A percentile compares a stretch with the other conserved stretches of the same genome.
Evolutionary conservation across 148 eudicot species (phyloP).

Genomic region (Heliosperma pusillum): DNA sequence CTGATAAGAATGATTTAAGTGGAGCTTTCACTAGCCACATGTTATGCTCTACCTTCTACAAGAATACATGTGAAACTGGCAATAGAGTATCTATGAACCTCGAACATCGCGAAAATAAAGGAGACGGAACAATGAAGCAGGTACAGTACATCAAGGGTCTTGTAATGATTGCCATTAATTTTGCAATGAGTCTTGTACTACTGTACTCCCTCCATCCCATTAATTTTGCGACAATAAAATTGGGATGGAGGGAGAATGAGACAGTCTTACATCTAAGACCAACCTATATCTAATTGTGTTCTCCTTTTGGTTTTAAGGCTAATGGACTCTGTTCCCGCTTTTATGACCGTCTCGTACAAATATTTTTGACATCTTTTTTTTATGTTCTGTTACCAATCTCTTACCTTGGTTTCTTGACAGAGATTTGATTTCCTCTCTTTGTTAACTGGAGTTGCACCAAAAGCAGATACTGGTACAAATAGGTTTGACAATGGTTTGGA

Average conservation of each 20-base stretch:
- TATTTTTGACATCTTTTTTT: not conserved
- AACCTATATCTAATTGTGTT: not conserved
- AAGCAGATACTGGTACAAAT: slow-evolving; percentile 18
- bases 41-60: slow-evolving; percentile 24
- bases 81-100: slow-evolving; percentile 29
- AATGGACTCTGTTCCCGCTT: not conserved
- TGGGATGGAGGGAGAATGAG: too few species aligned
- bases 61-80: slow-evolving; percentile 30
- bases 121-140: slow-evolving; percentile 37
- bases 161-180: not conserved
- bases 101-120: slow-evolving; percentile 34
- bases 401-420: slow-evolving; percentile 33
- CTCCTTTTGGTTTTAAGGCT: too few species aligned
- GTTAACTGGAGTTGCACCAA: slow-evolving; percentile 34
- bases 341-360: not conserved
- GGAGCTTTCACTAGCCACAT: slow-evolving; percentile 17
- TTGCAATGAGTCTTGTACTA: too few species aligned
- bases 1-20: slow-evolving; percentile 19
- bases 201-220: too few species aligned
- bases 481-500: slow-evolving; percentile 24
- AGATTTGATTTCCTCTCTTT: slow-evolving; percentile 47
- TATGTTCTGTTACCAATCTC: slow-evolving; percentile 11
- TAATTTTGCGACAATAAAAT: too few species aligned
- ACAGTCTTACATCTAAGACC: not conserved
- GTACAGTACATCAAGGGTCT: slow-evolving; percentile 25